These are phyloP conservation scores for Hirschioporus abietinus DNA, from an alignment of 768 basidiomycete genomes.

Conservation along the genomic window DNA sequence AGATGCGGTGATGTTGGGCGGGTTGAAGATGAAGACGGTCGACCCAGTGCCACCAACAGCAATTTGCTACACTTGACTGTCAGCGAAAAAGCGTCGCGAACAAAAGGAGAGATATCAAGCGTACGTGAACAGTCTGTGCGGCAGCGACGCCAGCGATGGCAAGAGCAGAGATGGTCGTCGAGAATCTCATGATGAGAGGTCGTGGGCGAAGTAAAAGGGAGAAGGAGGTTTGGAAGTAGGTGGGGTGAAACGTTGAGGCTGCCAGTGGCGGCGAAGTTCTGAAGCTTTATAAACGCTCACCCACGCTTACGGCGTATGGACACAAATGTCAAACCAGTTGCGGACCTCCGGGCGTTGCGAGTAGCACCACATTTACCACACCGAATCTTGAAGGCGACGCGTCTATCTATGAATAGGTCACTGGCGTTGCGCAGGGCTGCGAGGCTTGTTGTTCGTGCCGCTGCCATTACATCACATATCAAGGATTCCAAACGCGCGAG, in stretches of 20 bases:
- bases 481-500: not conserved
- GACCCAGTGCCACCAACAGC: not conserved
- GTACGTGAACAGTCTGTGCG: constrained; percentile 1
- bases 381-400: not conserved
- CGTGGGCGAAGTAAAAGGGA: not conserved
- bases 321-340: not conserved
- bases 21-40: constrained; percentile 39
- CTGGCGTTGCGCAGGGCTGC: not conserved
- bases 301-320: not conserved
- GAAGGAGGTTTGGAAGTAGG: not conserved
- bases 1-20: constrained; percentile 34
- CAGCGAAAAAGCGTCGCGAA: not conserved
- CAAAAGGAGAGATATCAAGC: not conserved
- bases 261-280: not conserved
- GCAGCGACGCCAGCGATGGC: constrained; percentile 4
- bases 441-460: not conserved
- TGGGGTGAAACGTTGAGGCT: not conserved
- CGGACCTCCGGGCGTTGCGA: not conserved
- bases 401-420: not conserved
- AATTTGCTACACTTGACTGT: not conserved
- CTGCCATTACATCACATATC: not conserved
- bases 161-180: not conserved
- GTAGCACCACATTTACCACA: not conserved
- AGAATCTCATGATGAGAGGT: constrained; percentile 1
- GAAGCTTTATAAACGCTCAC: not conserved